Evolutionary conservation across 169 alveolate genomes (phyloP).

Genomic region (Plasmodium knowlesi): DNA sequence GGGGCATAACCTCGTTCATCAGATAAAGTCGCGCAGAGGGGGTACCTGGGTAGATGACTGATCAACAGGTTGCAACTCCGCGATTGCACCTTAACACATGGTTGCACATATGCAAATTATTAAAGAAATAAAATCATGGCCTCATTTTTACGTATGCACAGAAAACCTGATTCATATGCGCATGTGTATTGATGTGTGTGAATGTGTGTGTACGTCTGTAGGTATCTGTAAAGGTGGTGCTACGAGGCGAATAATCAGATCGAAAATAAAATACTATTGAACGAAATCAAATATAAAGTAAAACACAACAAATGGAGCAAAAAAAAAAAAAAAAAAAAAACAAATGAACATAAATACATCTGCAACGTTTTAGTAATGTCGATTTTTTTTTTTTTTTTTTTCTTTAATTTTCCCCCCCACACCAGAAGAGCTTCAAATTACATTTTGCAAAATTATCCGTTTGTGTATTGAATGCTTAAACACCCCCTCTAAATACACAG

Average conservation of each 20-base stretch:
- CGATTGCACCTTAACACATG: background rate
- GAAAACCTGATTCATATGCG: background rate
- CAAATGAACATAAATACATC: background rate
- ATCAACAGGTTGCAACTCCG: background rate
- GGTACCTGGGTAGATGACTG: background rate
- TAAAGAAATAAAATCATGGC: background rate
- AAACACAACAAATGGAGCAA: background rate
- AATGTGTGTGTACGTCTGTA: background rate
- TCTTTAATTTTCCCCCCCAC: background rate
- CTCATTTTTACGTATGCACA: constrained; percentile 1
- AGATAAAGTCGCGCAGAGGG: background rate
- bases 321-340: background rate
- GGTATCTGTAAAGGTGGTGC: background rate
- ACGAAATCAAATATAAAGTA: background rate
- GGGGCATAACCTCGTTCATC: background rate
- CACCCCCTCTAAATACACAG: background rate
- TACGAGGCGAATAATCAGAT: background rate
- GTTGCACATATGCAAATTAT: background rate
- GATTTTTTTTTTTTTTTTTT: background rate
- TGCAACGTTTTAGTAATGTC: background rate
- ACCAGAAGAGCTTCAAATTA: background rate
- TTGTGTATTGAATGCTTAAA: background rate
- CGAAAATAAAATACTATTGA: background rate
- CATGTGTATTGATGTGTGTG: background rate
- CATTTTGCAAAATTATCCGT: background rate